phyloP scores from a whole-genome alignment of 495 filamentous ascomycete genomes.

The Aspergillus hancockii region DNA sequence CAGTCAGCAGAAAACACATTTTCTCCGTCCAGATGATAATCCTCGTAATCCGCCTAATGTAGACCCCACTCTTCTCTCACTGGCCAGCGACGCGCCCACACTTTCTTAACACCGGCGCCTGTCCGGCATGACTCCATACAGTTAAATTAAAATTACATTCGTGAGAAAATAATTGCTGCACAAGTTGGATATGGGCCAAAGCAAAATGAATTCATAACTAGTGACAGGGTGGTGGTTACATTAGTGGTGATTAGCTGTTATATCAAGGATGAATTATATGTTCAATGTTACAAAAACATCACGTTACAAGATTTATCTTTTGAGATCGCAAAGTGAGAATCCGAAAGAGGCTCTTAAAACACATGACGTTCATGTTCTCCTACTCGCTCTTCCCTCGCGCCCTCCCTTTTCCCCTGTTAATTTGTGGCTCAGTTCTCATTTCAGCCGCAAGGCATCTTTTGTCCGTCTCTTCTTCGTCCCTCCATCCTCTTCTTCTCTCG shows the following conservation, averaged over 20 bases:
- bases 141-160: background rate
- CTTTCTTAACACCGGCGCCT: slow-evolving; percentile 1
- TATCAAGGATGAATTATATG: no score
- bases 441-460: slow-evolving; percentile 16
- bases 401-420: background rate
- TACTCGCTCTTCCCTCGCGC: background rate
- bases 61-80: background rate
- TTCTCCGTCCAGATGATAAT: background rate
- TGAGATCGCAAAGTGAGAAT: background rate
- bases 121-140: background rate
- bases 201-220: no score
- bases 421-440: slow-evolving; percentile 2
- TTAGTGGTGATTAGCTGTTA: no score
- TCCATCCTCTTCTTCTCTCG: slow-evolving; percentile 5
- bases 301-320: no score
- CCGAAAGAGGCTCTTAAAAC: background rate
- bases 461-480: background rate
- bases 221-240: no score
- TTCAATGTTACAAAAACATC: no score
- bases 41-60: background rate
- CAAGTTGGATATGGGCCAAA: background rate
- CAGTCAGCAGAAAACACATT: background rate
- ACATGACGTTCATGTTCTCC: background rate
- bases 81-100: background rate
- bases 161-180: background rate